Evolutionary conservation across 139 green algal genomes (phyloP), one percentile per base, ranked within the genome.

Genomic region (Closterium sp.): DNA sequence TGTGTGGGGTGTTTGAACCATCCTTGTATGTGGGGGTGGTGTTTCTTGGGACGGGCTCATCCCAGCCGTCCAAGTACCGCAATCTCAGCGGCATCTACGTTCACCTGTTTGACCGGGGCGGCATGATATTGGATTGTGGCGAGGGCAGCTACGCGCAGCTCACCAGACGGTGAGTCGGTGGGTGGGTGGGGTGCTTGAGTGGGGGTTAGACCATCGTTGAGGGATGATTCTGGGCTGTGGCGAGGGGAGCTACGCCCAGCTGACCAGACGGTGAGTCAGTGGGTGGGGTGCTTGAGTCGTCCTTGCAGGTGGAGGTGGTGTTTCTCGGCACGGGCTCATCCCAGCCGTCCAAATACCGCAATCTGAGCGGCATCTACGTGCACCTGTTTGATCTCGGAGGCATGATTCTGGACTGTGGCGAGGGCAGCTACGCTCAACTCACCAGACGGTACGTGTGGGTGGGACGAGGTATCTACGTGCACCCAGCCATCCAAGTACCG

Each of bases 341-440:
- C 3, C 94, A 97, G 79, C 98, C 98, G 17, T 97, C 96, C 91
- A 98, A 98, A 94, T 99, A 99, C 93, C 97, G 98, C 94, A 99
- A 99, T 92, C 97, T 99, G 13, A 98, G 95, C 4, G 94, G 92
- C 34, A 97, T 98, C 70, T 97, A 98, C 84, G 85, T 98, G 21
- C 93, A 98, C 94, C 93, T 96, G 0, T 97, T 97, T 85, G 91
- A 95, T 29, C 79, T 62, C 0, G 96, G 97, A 1, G 96, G 96
- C 5, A 93, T 99, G 91, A 95, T 99, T 92, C 92, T 99, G 91
- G 98, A 99, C 94, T 97, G 96, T 88, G 98, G 98, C 10, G 97
- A 99, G 96, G 97, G 97, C 88, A 96, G 95, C 45, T 96, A 97
- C 84, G 97, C 96, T 0, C 98, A 99, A 95, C 93, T 99, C 73